phyloP scores from a whole-genome alignment of 1,139 yeast genomes.

The Pichia sp. region DNA sequence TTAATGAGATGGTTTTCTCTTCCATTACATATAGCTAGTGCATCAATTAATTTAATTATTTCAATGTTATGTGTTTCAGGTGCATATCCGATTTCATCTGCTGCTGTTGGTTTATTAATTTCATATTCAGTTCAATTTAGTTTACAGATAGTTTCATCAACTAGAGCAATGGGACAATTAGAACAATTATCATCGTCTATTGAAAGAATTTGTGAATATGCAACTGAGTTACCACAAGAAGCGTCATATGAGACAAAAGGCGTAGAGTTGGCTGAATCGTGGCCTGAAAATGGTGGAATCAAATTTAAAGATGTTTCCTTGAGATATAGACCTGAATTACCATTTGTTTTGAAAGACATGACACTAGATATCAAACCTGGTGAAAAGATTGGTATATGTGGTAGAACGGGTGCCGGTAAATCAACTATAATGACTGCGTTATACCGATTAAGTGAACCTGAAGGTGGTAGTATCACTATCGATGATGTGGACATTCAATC shows the following conservation, averaged over 20 bases:
- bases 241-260: conserved; percentile 37
- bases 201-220: conserved; percentile 73
- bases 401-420: conserved; percentile 42
- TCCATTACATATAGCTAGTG: conserved; percentile 41
- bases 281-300: conserved; percentile 41
- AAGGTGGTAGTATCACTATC: conserved; percentile 26
- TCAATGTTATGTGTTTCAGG: conserved; percentile 39
- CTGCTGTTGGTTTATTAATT: conserved; percentile 46
- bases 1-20: conserved; percentile 56
- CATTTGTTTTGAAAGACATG: conserved; percentile 40
- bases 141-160: conserved; percentile 42
- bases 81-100: conserved; percentile 40
- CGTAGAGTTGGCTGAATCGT: conserved; percentile 26
- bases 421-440: conserved; percentile 39
- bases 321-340: conserved; percentile 60
- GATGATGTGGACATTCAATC: conserved; percentile 33
- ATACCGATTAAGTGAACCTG: conserved; percentile 34
- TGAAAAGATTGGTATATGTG: conserved; percentile 40
- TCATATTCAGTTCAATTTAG: conserved; percentile 49
- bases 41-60: conserved; percentile 38
- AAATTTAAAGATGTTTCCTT: conserved; percentile 53
- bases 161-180: conserved; percentile 56
- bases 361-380: conserved; percentile 30
- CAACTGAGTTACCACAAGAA: conserved; percentile 61
- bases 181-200: conserved; percentile 83